Percentiles rank a stretch among this genome's conserved stretches.
Conservation (phyloP, 2,329 filamentous ascomycete genomes). For the Botrytis deweyae region DNA sequence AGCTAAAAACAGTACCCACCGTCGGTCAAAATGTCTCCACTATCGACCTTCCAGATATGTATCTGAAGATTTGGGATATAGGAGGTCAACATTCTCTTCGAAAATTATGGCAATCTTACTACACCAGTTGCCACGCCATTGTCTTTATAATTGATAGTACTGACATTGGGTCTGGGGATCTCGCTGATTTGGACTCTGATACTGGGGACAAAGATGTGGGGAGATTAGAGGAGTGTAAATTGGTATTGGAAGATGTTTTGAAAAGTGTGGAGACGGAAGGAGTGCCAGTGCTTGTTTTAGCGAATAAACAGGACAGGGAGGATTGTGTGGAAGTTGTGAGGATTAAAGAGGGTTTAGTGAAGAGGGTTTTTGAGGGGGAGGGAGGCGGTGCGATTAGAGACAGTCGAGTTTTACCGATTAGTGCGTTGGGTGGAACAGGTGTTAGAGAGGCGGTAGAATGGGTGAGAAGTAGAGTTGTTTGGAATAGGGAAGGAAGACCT, state of each 20-base stretch:
- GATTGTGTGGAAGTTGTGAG: conserved; percentile 96
- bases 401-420: conserved; percentile 85
- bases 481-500: conserved; percentile 92
- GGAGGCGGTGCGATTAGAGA: conserved; percentile 84
- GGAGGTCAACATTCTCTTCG: conserved; percentile 89
- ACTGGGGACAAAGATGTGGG: conserved; percentile 45
- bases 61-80: conserved; percentile 98
- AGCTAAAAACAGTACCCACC: conserved; percentile 86
- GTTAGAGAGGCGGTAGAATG: conserved; percentile 97
- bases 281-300: conserved; percentile 86
- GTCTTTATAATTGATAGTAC: conserved; percentile 97
- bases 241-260: conserved; percentile 87
- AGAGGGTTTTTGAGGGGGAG: conserved; percentile 93
- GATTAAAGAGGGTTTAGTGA: conserved; percentile 94
- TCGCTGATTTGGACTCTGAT: conserved; percentile 20
- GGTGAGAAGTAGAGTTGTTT: conserved; percentile 86
- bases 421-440: conserved; percentile 82
- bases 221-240: conserved; percentile 80
- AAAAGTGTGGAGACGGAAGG: conserved; percentile 85
- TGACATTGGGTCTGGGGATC: conserved; percentile 76
- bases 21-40: conserved; percentile 96
- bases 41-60: conserved; percentile 88
- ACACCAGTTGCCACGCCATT: conserved; percentile 89
- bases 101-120: conserved; percentile 94
- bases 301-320: conserved; percentile 97